Evolutionary conservation across 2,329 filamentous ascomycete genomes (phyloP).

Genomic region (Cladorrhinum sp.): DNA sequence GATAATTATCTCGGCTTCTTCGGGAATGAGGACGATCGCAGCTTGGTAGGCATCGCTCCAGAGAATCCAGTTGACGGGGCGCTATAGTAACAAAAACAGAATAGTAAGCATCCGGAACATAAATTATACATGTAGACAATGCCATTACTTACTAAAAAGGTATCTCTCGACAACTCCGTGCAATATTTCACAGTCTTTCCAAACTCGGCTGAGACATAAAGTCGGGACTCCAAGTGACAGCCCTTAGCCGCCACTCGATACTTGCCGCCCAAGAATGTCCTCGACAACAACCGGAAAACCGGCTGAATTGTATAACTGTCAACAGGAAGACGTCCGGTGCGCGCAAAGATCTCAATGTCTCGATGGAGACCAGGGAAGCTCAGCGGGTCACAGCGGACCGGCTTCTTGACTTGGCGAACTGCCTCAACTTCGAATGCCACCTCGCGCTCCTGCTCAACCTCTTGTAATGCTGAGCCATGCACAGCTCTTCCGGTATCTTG

Average conservation of each 20-base stretch:
- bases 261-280: constrained; percentile 35
- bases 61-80: constrained; percentile 60
- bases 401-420: constrained; percentile 53
- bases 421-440: constrained; percentile 57
- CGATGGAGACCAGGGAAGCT: constrained; percentile 45
- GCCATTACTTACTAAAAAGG: constrained; percentile 37
- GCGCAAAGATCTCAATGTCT: constrained; percentile 45
- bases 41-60: constrained; percentile 47
- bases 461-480: constrained; percentile 53
- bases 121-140: too few relatives aligned
- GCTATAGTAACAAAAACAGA: constrained; percentile 31
- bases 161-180: constrained; percentile 31
- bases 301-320: constrained; percentile 38
- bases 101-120: too few relatives aligned
- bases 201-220: constrained; percentile 48
- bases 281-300: constrained; percentile 41
- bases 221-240: constrained; percentile 17
- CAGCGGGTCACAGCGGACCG: constrained; percentile 38
- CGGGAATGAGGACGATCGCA: constrained; percentile 58
- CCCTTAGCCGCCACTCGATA: constrained; percentile 28
- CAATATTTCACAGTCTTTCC: constrained; percentile 40
- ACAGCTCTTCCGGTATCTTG: constrained; percentile 41
- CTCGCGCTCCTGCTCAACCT: constrained; percentile 59
- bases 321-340: constrained; percentile 41
- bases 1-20: constrained; percentile 59